Conservation (phyloP, 2,329 filamentous ascomycete species). For the Penicillium oxalicum region DNA sequence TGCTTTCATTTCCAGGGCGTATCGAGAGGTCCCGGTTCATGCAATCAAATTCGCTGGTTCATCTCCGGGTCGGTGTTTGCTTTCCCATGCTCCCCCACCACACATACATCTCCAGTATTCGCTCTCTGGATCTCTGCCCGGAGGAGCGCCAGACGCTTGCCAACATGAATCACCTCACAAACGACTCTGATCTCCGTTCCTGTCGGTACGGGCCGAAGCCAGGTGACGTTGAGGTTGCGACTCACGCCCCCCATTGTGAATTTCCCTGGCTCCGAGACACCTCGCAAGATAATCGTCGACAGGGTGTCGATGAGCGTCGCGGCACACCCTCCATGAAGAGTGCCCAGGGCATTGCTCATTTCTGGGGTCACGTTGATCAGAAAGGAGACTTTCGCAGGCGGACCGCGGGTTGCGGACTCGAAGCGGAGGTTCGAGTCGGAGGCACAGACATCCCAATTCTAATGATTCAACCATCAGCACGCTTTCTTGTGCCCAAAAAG, state of each 20-base stretch:
- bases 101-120: conserved; percentile 49
- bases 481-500: too few relatives aligned
- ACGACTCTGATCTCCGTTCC: conserved; percentile 50
- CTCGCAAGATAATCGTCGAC: conserved; percentile 54
- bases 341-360: conserved; percentile 84
- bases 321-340: conserved; percentile 77
- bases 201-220: conserved; percentile 55
- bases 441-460: conserved; percentile 30
- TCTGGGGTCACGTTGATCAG: conserved; percentile 66
- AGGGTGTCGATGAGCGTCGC: conserved; percentile 63
- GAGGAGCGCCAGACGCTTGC: conserved; percentile 50
- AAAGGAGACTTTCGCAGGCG: conserved; percentile 31
- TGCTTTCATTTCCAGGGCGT: too few relatives aligned
- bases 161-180: conserved; percentile 54
- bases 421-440: conserved; percentile 30
- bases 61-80: conserved; percentile 51
- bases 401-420: conserved; percentile 33
- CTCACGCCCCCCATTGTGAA: conserved; percentile 60
- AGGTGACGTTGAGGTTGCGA: conserved; percentile 61
- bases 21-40: not conserved
- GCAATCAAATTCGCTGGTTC: conserved; percentile 19
- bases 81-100: conserved; percentile 60
- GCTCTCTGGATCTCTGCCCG: conserved; percentile 51
- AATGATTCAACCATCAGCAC: not conserved
- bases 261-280: conserved; percentile 53